A percentile compares a stretch with the other conserved stretches of the same genome.
phyloP scores from a whole-genome alignment of 495 filamentous ascomycete genomes.

The Penicillium silybi region DNA sequence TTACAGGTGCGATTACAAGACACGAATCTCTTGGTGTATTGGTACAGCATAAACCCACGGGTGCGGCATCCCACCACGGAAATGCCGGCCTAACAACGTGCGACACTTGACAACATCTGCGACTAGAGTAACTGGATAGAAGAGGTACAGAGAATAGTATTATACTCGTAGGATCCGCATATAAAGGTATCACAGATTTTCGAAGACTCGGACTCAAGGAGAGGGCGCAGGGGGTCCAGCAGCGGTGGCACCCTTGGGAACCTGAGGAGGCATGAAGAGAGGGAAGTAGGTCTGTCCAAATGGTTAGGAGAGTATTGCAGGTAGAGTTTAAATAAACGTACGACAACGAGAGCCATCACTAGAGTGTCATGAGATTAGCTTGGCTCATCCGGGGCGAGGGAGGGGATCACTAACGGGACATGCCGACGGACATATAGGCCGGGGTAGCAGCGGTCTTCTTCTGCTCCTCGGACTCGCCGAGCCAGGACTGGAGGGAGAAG shows the following conservation, averaged over 20 bases:
- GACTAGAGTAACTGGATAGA: neutral
- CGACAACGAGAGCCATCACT: slow-evolving; percentile 78
- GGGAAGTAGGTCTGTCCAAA: slow-evolving; percentile 67
- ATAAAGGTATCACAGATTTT: slow-evolving; percentile 7
- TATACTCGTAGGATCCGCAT: slow-evolving; percentile 5
- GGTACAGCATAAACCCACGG: slow-evolving; percentile 11
- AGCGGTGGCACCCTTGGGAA: slow-evolving; percentile 30
- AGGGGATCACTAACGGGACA: slow-evolving; percentile 63
- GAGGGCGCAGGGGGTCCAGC: slow-evolving; percentile 44
- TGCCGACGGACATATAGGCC: slow-evolving; percentile 78
- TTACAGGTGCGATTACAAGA: slow-evolving; percentile 1
- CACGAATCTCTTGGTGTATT: slow-evolving; percentile 7
- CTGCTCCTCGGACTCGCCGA: slow-evolving; percentile 76
- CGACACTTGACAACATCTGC: neutral
- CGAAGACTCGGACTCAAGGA: slow-evolving; percentile 22
- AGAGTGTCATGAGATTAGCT: slow-evolving; percentile 13
- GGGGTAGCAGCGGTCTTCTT: slow-evolving; percentile 65
- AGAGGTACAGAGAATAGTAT: neutral
- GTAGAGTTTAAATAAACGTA: slow-evolving; percentile 31
- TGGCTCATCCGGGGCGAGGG: neutral
- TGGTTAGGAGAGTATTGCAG: slow-evolving; percentile 9
- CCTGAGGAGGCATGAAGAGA: slow-evolving; percentile 68
- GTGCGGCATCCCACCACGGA: neutral
- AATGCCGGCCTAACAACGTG: neutral
- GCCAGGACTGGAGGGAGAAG: slow-evolving; percentile 79